These are phyloP conservation scores for Suhomyces terraborum DNA, from an alignment of 1,139 yeast species.

Conservation along the genomic window DNA sequence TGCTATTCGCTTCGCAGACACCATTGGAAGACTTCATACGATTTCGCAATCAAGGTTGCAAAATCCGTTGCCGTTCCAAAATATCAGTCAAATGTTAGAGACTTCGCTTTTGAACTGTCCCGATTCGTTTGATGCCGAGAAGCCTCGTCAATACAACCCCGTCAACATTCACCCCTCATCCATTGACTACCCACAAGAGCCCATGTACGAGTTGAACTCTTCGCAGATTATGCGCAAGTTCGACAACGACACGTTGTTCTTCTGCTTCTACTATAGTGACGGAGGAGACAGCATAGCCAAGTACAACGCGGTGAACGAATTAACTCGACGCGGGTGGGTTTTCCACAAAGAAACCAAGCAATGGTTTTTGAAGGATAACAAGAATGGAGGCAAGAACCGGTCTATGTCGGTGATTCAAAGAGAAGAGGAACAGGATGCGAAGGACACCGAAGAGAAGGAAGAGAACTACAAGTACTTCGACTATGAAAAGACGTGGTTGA, in stretches of 20 bases:
- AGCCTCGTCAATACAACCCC: conserved; percentile 82
- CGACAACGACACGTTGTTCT: conserved; percentile 86
- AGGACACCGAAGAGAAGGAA: conserved; percentile 39
- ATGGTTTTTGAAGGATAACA: conserved; percentile 73
- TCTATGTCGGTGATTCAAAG: conserved; percentile 38
- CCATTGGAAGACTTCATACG: conserved; percentile 32
- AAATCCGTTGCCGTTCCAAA: conserved; percentile 57
- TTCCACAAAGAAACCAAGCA: conserved; percentile 75
- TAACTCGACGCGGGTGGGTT: conserved; percentile 82
- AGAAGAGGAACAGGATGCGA: conserved; percentile 31
- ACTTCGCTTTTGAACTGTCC: conserved; percentile 86
- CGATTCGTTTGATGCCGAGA: conserved; percentile 87
- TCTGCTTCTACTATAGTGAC: conserved; percentile 80
- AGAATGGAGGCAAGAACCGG: conserved; percentile 40
- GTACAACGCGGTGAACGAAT: conserved; percentile 81
- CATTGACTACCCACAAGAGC: conserved; percentile 90
- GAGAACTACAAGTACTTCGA: conserved; percentile 83
- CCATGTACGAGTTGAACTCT: conserved; percentile 60
- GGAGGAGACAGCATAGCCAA: conserved; percentile 50
- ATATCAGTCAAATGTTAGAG: conserved; percentile 64
- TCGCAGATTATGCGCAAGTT: conserved; percentile 64
- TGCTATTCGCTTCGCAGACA: conserved; percentile 32
- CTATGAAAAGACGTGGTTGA: conserved; percentile 86
- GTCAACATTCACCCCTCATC: conserved; percentile 86
- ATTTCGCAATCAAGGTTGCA: conserved; percentile 39